Conservation (phyloP, 306 rosid species). For the Lathyrus oleraceus region DNA sequence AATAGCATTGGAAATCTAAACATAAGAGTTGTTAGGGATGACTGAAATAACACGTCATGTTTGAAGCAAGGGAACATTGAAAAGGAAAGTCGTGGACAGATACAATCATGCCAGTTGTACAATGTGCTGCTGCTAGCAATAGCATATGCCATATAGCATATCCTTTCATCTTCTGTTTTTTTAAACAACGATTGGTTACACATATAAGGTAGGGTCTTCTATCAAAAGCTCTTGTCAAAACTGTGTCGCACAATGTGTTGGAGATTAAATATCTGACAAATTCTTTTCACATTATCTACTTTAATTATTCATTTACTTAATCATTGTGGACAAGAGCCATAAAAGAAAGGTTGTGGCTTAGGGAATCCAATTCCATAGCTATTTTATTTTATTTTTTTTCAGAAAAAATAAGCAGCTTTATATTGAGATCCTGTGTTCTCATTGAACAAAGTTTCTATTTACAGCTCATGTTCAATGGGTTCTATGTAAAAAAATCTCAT, state of each 20-base stretch:
- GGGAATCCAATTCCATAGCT: constrained; percentile 22
- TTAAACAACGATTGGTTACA: constrained; percentile 31
- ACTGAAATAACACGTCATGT: constrained; percentile 60
- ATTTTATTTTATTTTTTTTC: not conserved
- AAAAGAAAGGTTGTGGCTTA: constrained; percentile 25
- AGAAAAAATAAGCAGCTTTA: constrained; percentile 4
- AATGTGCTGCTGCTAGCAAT: constrained; percentile 62
- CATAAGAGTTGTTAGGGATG: not conserved
- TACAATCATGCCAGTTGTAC: constrained; percentile 67
- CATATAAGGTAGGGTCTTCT: not conserved
- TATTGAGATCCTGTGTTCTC: constrained; percentile 38
- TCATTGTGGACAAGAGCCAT: not conserved
- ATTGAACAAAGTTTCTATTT: constrained; percentile 16
- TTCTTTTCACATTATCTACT: constrained; percentile 47
- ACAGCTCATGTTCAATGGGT: constrained; percentile 24
- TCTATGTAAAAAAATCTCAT: not conserved
- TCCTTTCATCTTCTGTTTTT: constrained; percentile 40
- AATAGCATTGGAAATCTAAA: too few species aligned
- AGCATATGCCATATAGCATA: constrained; percentile 34
- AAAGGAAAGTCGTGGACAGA: constrained; percentile 65
- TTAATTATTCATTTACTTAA: constrained; percentile 16
- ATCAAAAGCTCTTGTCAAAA: constrained; percentile 22
- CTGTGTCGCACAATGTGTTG: constrained; percentile 21
- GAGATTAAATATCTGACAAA: constrained; percentile 42
- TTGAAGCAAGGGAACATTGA: constrained; percentile 62